phyloP scores from a whole-genome alignment of 1,284 basidiomycete genomes.

The Laetiporus sulphureus region DNA sequence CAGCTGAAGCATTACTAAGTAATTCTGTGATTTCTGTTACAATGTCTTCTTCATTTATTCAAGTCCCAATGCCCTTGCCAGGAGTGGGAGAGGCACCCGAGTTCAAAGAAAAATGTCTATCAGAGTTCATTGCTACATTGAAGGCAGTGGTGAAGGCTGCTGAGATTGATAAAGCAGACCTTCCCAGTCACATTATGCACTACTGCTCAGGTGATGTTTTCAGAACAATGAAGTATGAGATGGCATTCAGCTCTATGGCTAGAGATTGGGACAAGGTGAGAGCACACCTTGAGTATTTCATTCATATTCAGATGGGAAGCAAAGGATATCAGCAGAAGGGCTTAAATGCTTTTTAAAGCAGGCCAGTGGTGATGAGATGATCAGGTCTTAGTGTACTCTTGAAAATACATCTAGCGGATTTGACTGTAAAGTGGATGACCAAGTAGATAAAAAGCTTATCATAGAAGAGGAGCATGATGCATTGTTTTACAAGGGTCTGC shows the following conservation, averaged over 20 bases:
- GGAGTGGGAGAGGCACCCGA: background rate
- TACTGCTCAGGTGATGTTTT: background rate
- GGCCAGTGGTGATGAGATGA: background rate
- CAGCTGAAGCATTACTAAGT: no score
- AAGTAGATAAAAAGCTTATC: background rate
- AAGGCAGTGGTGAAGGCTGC: background rate
- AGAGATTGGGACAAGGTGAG: background rate
- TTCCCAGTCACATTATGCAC: background rate
- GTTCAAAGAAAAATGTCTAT: background rate
- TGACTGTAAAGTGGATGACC: background rate
- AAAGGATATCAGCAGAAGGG: background rate
- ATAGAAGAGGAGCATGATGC: background rate
- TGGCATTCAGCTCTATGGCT: background rate
- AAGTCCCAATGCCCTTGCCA: background rate
- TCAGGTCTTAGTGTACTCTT: background rate
- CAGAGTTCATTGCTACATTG: background rate
- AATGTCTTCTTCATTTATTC: no score
- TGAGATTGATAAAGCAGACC: background rate
- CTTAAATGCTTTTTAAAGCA: background rate
- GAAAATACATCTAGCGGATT: background rate
- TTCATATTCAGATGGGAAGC: background rate
- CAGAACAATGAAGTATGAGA: background rate
- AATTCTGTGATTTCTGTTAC: no score
- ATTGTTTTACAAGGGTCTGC: background rate
- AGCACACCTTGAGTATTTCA: background rate